These are phyloP conservation scores for Globisporangium nagaii DNA, from an alignment of 352 stramenopile species.

Conservation along the genomic window DNA sequence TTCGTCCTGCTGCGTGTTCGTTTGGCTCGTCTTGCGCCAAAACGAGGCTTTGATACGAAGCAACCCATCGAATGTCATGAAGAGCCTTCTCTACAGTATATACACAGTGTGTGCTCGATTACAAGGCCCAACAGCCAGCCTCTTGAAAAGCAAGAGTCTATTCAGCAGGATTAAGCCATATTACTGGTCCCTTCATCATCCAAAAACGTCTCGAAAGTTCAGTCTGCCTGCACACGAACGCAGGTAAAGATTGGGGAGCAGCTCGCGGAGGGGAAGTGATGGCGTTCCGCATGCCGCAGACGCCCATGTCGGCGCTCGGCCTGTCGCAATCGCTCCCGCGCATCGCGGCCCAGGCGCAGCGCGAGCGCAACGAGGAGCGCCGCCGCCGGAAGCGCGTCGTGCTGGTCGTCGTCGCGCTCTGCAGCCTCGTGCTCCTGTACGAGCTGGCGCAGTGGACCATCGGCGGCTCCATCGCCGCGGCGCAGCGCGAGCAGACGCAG, in stretches of 20 bases:
- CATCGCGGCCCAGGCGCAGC: conserved; percentile 10
- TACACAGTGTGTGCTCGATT: background rate
- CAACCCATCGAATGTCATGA: background rate
- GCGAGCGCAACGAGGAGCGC: conserved; percentile 7
- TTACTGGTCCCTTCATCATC: background rate
- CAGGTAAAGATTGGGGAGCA: too few relatives aligned
- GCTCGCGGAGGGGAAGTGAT: background rate
- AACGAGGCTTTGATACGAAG: background rate
- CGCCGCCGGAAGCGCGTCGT: conserved; percentile 15
- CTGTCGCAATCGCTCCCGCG: conserved; percentile 37
- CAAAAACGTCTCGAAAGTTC: background rate
- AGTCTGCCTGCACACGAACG: background rate
- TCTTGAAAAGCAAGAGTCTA: too few relatives aligned
- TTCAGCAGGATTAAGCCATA: too few relatives aligned
- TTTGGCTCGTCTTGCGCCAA: background rate
- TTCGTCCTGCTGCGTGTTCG: background rate
- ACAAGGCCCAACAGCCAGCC: too few relatives aligned
- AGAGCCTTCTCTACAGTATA: background rate
- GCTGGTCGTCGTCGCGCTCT: conserved; percentile 15
- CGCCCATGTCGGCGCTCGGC: conserved; percentile 46
- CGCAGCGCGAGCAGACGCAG: conserved; percentile 15
- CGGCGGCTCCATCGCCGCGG: conserved; percentile 24
- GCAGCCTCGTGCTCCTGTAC: conserved; percentile 24
- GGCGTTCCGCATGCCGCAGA: conserved; percentile 33
- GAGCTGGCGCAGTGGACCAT: conserved; percentile 37